phyloP scores from a whole-genome alignment of 2,329 filamentous ascomycete species.

The Macrophomina phaseolina region DNA sequence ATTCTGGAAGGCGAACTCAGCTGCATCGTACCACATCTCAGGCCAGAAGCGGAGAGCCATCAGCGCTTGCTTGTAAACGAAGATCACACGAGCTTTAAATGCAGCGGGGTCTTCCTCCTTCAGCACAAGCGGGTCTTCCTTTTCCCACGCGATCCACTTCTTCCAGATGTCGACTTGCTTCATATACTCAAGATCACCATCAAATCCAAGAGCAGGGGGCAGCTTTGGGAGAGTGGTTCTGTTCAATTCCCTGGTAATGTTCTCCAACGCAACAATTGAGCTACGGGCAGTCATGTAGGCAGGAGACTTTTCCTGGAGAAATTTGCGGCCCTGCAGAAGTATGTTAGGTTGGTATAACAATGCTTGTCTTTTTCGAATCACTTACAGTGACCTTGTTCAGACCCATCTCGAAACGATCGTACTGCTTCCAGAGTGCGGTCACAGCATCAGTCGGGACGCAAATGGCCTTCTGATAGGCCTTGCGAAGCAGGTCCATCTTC shows the following conservation, averaged over 20 bases:
- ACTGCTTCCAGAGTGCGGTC: constrained; percentile 92
- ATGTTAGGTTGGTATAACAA: constrained; percentile 31
- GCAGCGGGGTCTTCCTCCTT: constrained; percentile 78
- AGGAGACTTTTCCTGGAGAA: constrained; percentile 89
- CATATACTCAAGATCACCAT: constrained; percentile 82
- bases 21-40: constrained; percentile 93
- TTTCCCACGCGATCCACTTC: constrained; percentile 94
- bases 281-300: constrained; percentile 96
- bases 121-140: constrained; percentile 85
- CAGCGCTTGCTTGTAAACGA: constrained; percentile 90
- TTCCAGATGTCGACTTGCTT: constrained; percentile 90
- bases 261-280: constrained; percentile 87
- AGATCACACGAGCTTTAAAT: constrained; percentile 80
- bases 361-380: constrained; percentile 26
- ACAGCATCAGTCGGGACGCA: constrained; percentile 83
- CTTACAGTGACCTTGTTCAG: constrained; percentile 88
- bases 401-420: constrained; percentile 93
- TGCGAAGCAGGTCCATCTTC: constrained; percentile 93
- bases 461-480: constrained; percentile 90
- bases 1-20: constrained; percentile 89
- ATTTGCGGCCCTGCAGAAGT: constrained; percentile 78
- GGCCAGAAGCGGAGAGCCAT: constrained; percentile 96
- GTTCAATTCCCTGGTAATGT: constrained; percentile 77
- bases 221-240: constrained; percentile 80
- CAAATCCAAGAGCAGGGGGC: constrained; percentile 82